These are phyloP conservation scores for Globisporangium nagaii DNA, from an alignment of 352 stramenopile genomes.

Conservation along the genomic window DNA sequence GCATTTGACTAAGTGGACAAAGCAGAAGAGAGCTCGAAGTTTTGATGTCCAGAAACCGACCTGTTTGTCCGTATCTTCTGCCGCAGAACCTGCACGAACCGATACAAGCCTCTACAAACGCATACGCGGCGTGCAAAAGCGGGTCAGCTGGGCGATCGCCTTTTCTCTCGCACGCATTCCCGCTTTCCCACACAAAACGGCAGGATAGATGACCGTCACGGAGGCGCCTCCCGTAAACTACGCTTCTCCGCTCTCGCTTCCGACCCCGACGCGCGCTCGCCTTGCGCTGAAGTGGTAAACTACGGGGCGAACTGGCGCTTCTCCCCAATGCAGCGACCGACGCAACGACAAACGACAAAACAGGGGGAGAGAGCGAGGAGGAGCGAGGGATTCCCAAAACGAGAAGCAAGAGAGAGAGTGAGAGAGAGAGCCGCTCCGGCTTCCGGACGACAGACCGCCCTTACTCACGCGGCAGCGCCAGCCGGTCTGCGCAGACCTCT, in stretches of 20 bases:
- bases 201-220: no score
- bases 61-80: slow-evolving; percentile 8
- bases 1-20: slow-evolving; percentile 5
- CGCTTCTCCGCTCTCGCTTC: no score
- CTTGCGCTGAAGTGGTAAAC: not conserved
- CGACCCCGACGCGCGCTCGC: no score
- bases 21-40: not conserved
- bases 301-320: slow-evolving; percentile 1
- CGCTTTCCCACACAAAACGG: not conserved
- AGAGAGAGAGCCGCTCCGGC: slow-evolving; percentile 4
- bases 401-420: not conserved
- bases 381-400: not conserved
- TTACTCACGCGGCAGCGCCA: not conserved
- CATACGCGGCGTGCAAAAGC: not conserved
- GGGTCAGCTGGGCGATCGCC: not conserved
- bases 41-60: slow-evolving; percentile 4
- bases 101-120: not conserved
- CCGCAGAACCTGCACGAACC: not conserved
- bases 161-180: no score
- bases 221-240: not conserved
- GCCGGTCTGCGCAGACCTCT: slow-evolving; percentile 3
- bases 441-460: not conserved
- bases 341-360: not conserved
- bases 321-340: not conserved
- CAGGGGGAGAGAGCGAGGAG: not conserved